Base-by-base conservation (phyloP, 177 flowering plant genomes). In the Vitis hybrid region DNA sequence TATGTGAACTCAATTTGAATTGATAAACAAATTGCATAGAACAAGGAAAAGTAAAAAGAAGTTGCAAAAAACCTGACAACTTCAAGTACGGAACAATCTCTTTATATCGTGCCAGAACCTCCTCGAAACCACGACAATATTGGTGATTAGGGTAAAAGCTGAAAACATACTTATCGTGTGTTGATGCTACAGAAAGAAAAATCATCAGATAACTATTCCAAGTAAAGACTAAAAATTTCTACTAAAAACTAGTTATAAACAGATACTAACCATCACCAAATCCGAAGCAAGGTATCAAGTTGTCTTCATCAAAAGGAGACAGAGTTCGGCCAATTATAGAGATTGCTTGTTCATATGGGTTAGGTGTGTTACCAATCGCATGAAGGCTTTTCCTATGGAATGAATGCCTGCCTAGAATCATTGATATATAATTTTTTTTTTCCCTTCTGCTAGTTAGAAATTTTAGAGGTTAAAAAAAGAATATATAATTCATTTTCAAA, bases 341-440 rank as follows among this genome's bases (percentile, higher is more conserved):
- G 58, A 95, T 95, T 53, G 98, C 97, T 82, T 92, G 93, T 76
- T 92, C 94, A 64, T 95, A 95, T 2, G 98, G 98, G 75, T 95
- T 95, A n/a, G 81, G 92, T 3, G 60, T 79, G 67, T 64, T 76
- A 22, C 92, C 84, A 64, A 91, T 78, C 9, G 89, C 84, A 82
- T 95, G 98, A 69, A 95, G 93, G 79, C 95, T 90, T 80, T 73
- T 90, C 74, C 90, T 77, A 67, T 84, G 62, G 79, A 89, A 94
- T 67, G 98, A 94, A 72, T 73, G 62, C 75, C 62, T 86, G 44
- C 98, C 98, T 94, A 70, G 75, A 76, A 68, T 56, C 22, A 72
- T 64, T 56, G 61, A n/a, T 70, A 19, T 20, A n/a, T 54, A 55
- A 52, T 6, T 47, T 50, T 53, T 33, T 47, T 55, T 2, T 31